A percentile compares a stretch with the other conserved stretches of the same genome.
Evolutionary conservation across 768 basidiomycete genomes (phyloP).

Genomic region (Phylloporus scabripes): DNA sequence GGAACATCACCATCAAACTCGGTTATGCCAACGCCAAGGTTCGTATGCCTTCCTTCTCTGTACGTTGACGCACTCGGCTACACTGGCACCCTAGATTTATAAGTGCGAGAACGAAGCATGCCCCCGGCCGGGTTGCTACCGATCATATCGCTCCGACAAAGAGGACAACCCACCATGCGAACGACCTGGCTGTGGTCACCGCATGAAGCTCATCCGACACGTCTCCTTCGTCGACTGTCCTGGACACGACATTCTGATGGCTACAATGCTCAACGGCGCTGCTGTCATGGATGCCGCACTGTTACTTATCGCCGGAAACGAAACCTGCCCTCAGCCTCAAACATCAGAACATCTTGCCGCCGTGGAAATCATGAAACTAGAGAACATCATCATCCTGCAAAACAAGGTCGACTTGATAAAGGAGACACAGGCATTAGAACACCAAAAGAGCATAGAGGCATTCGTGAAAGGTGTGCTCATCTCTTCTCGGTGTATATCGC

Average conservation of each 20-base stretch:
- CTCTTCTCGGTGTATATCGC: not conserved
- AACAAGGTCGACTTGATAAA: conserved; percentile 99
- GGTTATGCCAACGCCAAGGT: conserved; percentile 99
- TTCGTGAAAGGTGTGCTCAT: conserved; percentile 81
- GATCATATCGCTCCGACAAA: conserved; percentile 90
- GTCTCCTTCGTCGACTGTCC: conserved; percentile 99
- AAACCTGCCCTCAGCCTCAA: conserved; percentile 98
- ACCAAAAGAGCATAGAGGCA: conserved; percentile 90
- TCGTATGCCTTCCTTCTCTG: conserved; percentile 24
- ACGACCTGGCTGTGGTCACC: conserved; percentile 82
- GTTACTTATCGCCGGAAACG: conserved; percentile 93
- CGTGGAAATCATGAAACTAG: conserved; percentile 98
- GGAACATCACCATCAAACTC: conserved; percentile 99
- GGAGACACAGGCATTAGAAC: conserved; percentile 89
- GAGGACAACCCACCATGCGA: conserved; percentile 93
- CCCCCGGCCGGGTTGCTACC: conserved; percentile 90
- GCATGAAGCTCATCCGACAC: conserved; percentile 90
- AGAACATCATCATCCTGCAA: conserved; percentile 96
- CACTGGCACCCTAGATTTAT: conserved; percentile 71
- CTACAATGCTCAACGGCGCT: conserved; percentile 99
- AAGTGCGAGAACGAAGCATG: conserved; percentile 94
- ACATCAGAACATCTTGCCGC: conserved; percentile 98
- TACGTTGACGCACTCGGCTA: not conserved
- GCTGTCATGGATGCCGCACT: conserved; percentile 99
- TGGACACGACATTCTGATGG: conserved; percentile 99